These are phyloP conservation scores for Nitzschia sp. DNA, from an alignment of 108 stramenopile genomes.

Conservation along the genomic window DNA sequence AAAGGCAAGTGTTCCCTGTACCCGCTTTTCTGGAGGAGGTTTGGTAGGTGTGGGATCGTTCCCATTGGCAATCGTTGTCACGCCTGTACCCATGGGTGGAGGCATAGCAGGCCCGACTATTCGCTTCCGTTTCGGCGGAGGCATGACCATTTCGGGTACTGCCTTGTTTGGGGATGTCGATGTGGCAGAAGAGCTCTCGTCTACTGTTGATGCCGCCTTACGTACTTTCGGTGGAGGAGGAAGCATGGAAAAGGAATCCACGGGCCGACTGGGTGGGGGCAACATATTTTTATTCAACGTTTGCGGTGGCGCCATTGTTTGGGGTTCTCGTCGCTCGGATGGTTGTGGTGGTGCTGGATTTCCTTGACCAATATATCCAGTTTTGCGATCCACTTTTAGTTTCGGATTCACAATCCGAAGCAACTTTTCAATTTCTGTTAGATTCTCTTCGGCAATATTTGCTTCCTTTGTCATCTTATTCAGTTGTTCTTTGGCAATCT, in stretches of 20 bases:
- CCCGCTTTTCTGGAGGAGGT: too few relatives aligned
- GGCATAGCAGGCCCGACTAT: conserved; percentile 26
- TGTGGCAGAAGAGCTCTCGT: neutral
- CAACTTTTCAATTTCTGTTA: conserved; percentile 50
- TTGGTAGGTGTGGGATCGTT: too few relatives aligned
- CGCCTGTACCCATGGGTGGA: neutral
- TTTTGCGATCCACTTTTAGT: conserved; percentile 37
- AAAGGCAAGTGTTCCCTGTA: conserved; percentile 31
- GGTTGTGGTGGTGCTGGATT: neutral
- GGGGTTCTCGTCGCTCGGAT: neutral
- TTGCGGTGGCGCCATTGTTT: neutral
- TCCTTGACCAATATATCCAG: conserved; percentile 51
- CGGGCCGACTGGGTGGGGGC: neutral
- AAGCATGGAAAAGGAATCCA: conserved; percentile 3
- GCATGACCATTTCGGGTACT: conserved; percentile 6
- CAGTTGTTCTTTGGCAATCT: conserved; percentile 52
- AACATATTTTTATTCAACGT: neutral
- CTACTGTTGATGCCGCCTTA: neutral
- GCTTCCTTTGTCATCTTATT: conserved; percentile 20
- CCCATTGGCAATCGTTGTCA: too few relatives aligned
- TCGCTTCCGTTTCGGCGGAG: conserved; percentile 28
- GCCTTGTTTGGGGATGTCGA: neutral
- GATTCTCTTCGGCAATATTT: conserved; percentile 18
- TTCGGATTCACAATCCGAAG: conserved; percentile 67
- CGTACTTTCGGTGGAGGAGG: conserved; percentile 15